Evolutionary conservation across 345 rosid species (phyloP), one percentile per base, ranked within the genome.

Genomic region (Noccaea bulbosa): DNA sequence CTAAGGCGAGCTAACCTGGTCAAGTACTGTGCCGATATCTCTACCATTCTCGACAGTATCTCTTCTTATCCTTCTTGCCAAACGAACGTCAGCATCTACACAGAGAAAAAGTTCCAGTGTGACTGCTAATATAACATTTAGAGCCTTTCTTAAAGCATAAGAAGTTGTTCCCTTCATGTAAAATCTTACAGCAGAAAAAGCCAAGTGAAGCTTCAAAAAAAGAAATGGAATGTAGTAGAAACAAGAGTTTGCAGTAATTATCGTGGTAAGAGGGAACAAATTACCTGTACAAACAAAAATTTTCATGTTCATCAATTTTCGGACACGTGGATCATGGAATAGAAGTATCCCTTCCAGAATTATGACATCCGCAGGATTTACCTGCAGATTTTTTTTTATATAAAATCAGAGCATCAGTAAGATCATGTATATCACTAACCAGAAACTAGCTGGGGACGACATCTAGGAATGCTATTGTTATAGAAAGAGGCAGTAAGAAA

Each of bases 31-130:
- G 70, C 85, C 91, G 17, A 94, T 89, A 80, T 91, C 96, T 84
- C 96, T 85, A 67, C 88, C 85, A 80, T 91, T 91, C 74, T 89
- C 90, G 52, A 77, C 90, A 46, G 94, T 94, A 84, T 91, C 97
- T 74, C 96, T 86, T 81, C 87, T 83, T 78, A 94, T 94, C 80
- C 97, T 89, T 85, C 99, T 89, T 54, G 96, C 97, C 83, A 94
- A 79, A 51, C 97, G 96, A 65, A 94, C 99, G 81, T 94, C 99
- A 80, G 99, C 91, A 87, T 94, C 99, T 94, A 91, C 89, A 54
- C 87, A 85, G 81, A 80, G 79, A 84, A 74, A 79, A 15, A 60
- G 78, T 11, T 45, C 49, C 49, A 43, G 38, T 35, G 65, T 62
- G 20, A 55, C 24, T 38, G 77, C 70, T 24, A 37, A 63, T 5